Percentiles rank a stretch among this genome's conserved stretches.
These are phyloP conservation scores for Verticillium isaacii DNA, from an alignment of 2,329 filamentous ascomycete species.

Conservation along the genomic window DNA sequence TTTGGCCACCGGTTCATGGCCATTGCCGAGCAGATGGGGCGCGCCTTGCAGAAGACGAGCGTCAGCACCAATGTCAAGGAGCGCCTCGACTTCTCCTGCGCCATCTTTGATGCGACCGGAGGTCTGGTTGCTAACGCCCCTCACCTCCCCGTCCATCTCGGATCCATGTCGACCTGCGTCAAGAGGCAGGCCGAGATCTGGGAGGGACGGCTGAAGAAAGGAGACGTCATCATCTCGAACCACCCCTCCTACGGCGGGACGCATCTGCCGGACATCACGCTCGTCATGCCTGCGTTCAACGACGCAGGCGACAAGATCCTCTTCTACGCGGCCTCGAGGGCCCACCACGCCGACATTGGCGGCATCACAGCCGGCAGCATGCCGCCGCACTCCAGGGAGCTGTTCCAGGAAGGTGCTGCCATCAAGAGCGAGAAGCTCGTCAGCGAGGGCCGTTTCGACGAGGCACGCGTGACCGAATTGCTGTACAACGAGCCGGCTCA, in stretches of 20 bases:
- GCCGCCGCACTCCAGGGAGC: slow-evolving; percentile 66
- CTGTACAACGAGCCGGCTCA: slow-evolving; percentile 70
- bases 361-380: slow-evolving; percentile 77
- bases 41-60: slow-evolving; percentile 73
- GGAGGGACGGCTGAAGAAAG: slow-evolving; percentile 70
- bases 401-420: slow-evolving; percentile 59
- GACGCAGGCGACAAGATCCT: slow-evolving; percentile 61
- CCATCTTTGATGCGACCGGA: slow-evolving; percentile 70
- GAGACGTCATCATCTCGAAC: slow-evolving; percentile 79
- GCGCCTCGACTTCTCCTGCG: slow-evolving; percentile 76
- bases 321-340: slow-evolving; percentile 76
- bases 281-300: slow-evolving; percentile 74
- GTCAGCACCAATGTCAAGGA: slow-evolving; percentile 82
- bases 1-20: slow-evolving; percentile 84
- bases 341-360: slow-evolving; percentile 82
- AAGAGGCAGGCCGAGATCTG: slow-evolving; percentile 74
- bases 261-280: slow-evolving; percentile 77
- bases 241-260: slow-evolving; percentile 81
- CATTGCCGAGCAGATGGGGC: slow-evolving; percentile 80
- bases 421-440: slow-evolving; percentile 67
- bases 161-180: slow-evolving; percentile 79
- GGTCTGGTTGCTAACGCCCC: slow-evolving; percentile 75
- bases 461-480: slow-evolving; percentile 68
- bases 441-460: slow-evolving; percentile 71
- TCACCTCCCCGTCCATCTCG: slow-evolving; percentile 75